Evolutionary conservation across 2,329 filamentous ascomycete species (phyloP), one percentile per base, ranked within the genome.

Genomic region (Parasarocladium wereldwijsianum): DNA sequence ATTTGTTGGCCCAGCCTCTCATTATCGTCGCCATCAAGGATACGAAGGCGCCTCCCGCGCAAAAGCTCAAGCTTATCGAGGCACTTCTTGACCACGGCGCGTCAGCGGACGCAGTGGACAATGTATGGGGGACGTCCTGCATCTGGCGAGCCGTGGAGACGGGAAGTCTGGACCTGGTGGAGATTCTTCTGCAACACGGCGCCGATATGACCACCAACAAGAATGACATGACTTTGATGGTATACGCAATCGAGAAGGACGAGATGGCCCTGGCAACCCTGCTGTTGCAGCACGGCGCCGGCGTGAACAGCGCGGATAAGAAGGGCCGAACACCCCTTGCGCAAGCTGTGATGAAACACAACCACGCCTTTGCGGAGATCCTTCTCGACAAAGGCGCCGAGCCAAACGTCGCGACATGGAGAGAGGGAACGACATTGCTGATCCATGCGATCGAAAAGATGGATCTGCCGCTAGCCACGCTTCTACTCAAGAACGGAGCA

Each of bases 231-330:
- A 26, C 28, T 7, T 15, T 30, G 5, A 15, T 34, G 16, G 28
- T 30, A 15, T 17, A 43, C 21, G 39, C 37, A 19, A 43, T 37
- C 4, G 24, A 26, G 30, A 49, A 35, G 21, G 29, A 32, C 13
- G 29, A 35, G 15, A 10, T 11, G 9, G 13, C 19, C 4, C 22
- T 34, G 8, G 32, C 17, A 10, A 28, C 17, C 15, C 29, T 34
- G 15, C 24, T 34, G 15, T n/a, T 22, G 8, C 20, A 66, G 36
- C 4, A 62, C 42, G 1, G 65, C 70, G 3, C 74, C 73, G 2
- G 61, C 58, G 37, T 74, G n/a, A 54, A 56, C 11, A 37, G 35
- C 2, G 31, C 37, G 6, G 47, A 51, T 6, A 45, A 45, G 18
- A 43, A 46, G 19, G 45, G 42, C 3, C 38, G 44, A 21, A 46